Conservation (phyloP, 2,329 filamentous ascomycete species). For the Aureobasidium sp. region DNA sequence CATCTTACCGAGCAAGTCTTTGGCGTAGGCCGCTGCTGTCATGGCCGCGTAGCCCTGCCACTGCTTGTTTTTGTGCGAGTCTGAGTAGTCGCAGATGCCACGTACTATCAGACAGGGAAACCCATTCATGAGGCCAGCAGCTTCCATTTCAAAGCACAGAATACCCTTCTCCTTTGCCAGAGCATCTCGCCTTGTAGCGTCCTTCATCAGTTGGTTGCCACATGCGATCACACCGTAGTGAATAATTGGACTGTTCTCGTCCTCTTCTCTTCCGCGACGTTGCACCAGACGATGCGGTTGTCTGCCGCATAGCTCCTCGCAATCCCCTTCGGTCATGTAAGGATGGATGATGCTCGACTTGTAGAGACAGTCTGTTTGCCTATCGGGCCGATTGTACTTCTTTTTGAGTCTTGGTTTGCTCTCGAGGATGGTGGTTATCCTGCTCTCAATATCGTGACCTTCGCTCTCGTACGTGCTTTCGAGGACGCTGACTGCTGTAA, state of each 20-base stretch:
- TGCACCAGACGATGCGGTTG: neutral
- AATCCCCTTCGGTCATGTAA: neutral
- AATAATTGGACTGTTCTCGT: conserved; percentile 21
- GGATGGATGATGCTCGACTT: too few species aligned
- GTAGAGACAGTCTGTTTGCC: too few species aligned
- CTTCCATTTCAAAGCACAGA: conserved; percentile 19
- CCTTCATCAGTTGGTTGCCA: conserved; percentile 25
- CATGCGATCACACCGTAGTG: conserved; percentile 36
- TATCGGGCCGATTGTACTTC: too few species aligned
- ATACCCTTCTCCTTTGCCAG: conserved; percentile 15
- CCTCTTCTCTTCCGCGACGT: neutral
- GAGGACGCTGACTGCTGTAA: neutral
- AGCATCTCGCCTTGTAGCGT: conserved; percentile 4
- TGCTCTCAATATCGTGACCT: neutral
- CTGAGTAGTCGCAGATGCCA: conserved; percentile 24
- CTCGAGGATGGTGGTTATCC: neutral
- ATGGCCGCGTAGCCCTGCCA: conserved; percentile 23
- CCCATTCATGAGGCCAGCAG: too few species aligned
- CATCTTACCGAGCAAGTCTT: conserved; percentile 15
- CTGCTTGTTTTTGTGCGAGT: conserved; percentile 22
- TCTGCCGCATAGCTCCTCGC: neutral
- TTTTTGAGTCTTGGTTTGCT: neutral
- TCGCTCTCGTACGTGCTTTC: neutral
- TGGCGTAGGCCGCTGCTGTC: conserved; percentile 22
- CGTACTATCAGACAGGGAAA: conserved; percentile 20